Conservation (phyloP, 2,329 filamentous ascomycete genomes). For the Fusarium marasasianum region DNA sequence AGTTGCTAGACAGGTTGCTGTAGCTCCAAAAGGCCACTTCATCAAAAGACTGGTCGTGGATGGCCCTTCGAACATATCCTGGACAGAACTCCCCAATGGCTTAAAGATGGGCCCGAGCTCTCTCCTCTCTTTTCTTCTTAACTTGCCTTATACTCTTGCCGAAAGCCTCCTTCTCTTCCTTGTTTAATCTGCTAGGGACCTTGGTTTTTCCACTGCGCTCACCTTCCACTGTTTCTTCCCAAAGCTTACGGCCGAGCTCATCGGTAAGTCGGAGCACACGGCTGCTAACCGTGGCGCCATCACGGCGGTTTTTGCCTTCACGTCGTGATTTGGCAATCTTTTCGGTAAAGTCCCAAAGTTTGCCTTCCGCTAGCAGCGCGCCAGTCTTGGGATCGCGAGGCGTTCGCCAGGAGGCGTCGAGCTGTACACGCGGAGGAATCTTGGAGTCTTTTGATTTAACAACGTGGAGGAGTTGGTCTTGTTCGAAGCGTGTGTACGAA, state of each 20-base stretch:
- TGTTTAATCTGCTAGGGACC: conserved; percentile 56
- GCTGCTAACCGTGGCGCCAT: conserved; percentile 86
- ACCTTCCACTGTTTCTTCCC: conserved; percentile 61
- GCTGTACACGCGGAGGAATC: conserved; percentile 68
- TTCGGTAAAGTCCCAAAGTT: conserved; percentile 92
- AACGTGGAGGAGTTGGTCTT: conserved; percentile 87
- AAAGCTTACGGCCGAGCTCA: conserved; percentile 74
- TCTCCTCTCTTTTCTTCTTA: conserved; percentile 59
- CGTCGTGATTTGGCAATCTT: conserved; percentile 82
- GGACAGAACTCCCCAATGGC: conserved; percentile 5
- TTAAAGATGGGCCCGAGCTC: conserved; percentile 62
- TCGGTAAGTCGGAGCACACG: conserved; percentile 84
- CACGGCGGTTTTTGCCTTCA: conserved; percentile 96
- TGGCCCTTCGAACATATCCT: conserved; percentile 5
- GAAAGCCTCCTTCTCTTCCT: conserved; percentile 60
- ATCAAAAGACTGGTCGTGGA: not conserved
- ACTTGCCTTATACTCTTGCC: conserved; percentile 56
- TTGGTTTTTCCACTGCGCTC: conserved; percentile 49
- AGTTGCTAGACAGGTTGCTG: not conserved
- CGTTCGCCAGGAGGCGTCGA: conserved; percentile 80
- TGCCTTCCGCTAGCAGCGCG: conserved; percentile 73
- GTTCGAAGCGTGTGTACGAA: conserved; percentile 85
- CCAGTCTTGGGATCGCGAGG: conserved; percentile 69
- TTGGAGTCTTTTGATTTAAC: conserved; percentile 74
- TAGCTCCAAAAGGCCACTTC: not conserved